Evolutionary conservation across 164 flowering plant genomes (phyloP), one percentile per base, ranked within the genome.

Genomic region (Houttuynia cordata): DNA sequence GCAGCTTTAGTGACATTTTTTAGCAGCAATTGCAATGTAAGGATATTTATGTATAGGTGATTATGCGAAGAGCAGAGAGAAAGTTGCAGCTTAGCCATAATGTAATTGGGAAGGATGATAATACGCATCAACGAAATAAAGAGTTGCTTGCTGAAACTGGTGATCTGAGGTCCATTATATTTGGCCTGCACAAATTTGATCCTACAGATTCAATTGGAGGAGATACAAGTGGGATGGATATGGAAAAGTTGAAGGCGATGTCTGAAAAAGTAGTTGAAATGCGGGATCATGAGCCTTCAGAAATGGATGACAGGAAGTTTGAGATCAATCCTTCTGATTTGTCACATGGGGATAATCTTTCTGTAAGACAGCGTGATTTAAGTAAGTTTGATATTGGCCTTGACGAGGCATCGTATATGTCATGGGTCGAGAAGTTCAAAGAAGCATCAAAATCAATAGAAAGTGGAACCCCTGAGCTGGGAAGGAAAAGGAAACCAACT

Each of bases 361-460:
- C 65, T 39, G 51, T 57, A 17, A 58, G 64, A 66, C 69, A 58
- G 47, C 53, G 64, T 57, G 63, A 73, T 49, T 67, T 71, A 64
- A 19, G 60, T 13, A 64, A 23, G 54, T 69, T 66, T 62, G 78
- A 83, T 70, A 74, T 82, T 57, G 82, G 76, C 60, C 73, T 90
- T 72, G 92, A 93, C 71, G 95, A 91, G 69, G 82, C 81, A 65
- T 83, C 88, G 42, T 93, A 87, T 76, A 65, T 68, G 15, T 82
- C 91, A 24, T 93, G 98, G 98, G 78, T 90, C 72, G 83, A 82
- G 69, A 90, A 83, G 62, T 80, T 93, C 47, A 83, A 86, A 72
- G 83, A 81, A 68, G 71, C 69, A 62, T 68, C 85, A 57, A 71
- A 68, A 50, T 68, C 75, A 25, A 61, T 58, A 68, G 79, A 71